A percentile compares a stretch with the other conserved stretches of the same genome.
Evolutionary conservation across 257 asterid species (phyloP).

Genomic region (Capsicum pubescens): DNA sequence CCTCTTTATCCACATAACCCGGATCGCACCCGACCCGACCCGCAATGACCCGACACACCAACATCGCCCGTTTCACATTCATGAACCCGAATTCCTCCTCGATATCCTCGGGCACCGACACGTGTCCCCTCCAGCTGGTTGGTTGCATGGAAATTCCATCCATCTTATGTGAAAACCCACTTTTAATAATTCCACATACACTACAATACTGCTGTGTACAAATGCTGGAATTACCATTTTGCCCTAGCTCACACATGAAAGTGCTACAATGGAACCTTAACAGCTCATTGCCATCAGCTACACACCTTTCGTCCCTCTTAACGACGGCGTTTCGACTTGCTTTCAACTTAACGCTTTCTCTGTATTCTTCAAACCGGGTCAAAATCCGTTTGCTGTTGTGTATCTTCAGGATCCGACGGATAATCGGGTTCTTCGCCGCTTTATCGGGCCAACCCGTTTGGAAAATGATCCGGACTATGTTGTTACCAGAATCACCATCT

Average conservation of each 20-base stretch:
- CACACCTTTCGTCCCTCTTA: constrained; percentile 60
- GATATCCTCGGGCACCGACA: constrained; percentile 70
- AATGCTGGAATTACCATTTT: constrained; percentile 45
- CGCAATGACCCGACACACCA: constrained; percentile 84
- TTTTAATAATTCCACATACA: constrained; percentile 67
- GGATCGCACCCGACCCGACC: constrained; percentile 76
- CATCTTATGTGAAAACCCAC: constrained; percentile 79
- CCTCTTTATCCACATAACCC: constrained; percentile 47
- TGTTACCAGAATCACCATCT: constrained; percentile 73
- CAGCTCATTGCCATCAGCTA: constrained; percentile 88
- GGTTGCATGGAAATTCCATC: constrained; percentile 79
- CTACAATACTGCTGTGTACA: constrained; percentile 74
- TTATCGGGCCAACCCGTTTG: constrained; percentile 77
- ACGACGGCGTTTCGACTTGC: constrained; percentile 43
- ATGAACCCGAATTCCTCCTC: constrained; percentile 87
- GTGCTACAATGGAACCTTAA: constrained; percentile 81
- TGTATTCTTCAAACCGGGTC: constrained; percentile 68
- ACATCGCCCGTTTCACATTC: constrained; percentile 74
- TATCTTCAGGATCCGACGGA: constrained; percentile 79
- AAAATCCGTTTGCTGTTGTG: constrained; percentile 62
- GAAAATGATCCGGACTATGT: constrained; percentile 80
- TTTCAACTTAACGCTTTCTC: constrained; percentile 63
- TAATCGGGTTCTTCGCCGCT: constrained; percentile 37
- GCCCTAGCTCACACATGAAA: constrained; percentile 62
- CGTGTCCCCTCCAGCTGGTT: constrained; percentile 80